Evolutionary conservation across 2,329 filamentous ascomycete genomes (phyloP).

Genomic region (Penicillium concentricum): DNA sequence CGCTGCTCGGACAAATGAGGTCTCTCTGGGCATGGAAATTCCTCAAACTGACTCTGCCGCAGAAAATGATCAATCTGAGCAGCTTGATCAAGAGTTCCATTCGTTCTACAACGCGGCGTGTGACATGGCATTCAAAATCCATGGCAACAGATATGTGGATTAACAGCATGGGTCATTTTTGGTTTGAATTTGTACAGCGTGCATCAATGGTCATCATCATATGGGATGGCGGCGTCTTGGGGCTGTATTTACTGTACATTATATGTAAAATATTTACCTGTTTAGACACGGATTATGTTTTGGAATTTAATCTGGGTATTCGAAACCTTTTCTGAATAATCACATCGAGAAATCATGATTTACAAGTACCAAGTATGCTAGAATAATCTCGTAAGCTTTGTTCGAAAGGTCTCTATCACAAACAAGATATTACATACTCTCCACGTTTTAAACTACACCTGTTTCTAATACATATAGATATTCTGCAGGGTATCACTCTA

Average conservation of each 20-base stretch:
- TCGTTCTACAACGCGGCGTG: conserved; percentile 40
- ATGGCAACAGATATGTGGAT: conserved; percentile 11
- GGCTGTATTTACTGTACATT: conserved; percentile 10
- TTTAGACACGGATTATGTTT: neutral
- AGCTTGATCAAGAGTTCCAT: conserved; percentile 30
- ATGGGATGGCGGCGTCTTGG: conserved; percentile 2
- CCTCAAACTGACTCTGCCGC: neutral
- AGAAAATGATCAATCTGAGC: conserved; percentile 3
- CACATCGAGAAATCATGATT: neutral
- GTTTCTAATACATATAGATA: too few relatives aligned
- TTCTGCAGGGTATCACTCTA: too few relatives aligned
- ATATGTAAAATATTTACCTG: conserved; percentile 9
- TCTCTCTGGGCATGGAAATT: conserved; percentile 33
- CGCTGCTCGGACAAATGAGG: conserved; percentile 28
- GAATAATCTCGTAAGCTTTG: neutral
- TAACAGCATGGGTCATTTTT: neutral
- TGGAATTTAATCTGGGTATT: neutral
- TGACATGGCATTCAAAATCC: conserved; percentile 38
- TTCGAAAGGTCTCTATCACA: neutral
- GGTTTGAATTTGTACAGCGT: conserved; percentile 10
- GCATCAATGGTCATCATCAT: neutral
- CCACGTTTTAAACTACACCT: too few relatives aligned
- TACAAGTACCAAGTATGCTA: neutral
- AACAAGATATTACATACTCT: neutral
- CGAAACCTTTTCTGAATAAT: neutral